Evolutionary conservation across 2,329 filamentous ascomycete species (phyloP).

Genomic region (Cladosporium phlei): DNA sequence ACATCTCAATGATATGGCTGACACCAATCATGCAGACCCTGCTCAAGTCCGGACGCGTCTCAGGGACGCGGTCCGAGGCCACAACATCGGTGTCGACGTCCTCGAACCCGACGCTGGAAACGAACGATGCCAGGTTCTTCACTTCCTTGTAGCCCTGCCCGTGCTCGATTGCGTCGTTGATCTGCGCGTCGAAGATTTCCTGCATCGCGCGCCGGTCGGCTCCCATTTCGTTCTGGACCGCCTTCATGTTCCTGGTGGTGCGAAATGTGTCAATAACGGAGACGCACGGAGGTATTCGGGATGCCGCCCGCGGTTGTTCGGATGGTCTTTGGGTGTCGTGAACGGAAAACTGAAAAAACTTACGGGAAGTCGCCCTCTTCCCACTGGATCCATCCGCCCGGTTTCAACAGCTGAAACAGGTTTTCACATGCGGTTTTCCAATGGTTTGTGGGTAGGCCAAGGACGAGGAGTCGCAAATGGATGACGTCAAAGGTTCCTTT

Average conservation of each 20-base stretch:
- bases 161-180: neutral
- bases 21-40: constrained; percentile 3
- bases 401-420: constrained; percentile 18
- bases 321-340: neutral
- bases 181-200: neutral
- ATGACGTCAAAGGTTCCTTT: constrained; percentile 18
- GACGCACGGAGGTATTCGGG: no score
- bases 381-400: constrained; percentile 23
- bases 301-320: no score
- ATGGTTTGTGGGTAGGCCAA: constrained; percentile 15
- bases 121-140: neutral
- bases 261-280: no score
- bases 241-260: neutral
- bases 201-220: neutral
- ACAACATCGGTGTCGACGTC: constrained; percentile 16
- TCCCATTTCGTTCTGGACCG: neutral
- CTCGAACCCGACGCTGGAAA: constrained; percentile 8
- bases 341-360: neutral
- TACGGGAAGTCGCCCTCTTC: constrained; percentile 18
- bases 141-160: constrained; percentile 1
- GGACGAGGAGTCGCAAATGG: constrained; percentile 21
- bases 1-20: neutral
- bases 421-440: constrained; percentile 17
- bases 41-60: constrained; percentile 10
- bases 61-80: constrained; percentile 17